phyloP scores from a whole-genome alignment of 176 grass and related monocot species.

The Thalia dealbata region DNA sequence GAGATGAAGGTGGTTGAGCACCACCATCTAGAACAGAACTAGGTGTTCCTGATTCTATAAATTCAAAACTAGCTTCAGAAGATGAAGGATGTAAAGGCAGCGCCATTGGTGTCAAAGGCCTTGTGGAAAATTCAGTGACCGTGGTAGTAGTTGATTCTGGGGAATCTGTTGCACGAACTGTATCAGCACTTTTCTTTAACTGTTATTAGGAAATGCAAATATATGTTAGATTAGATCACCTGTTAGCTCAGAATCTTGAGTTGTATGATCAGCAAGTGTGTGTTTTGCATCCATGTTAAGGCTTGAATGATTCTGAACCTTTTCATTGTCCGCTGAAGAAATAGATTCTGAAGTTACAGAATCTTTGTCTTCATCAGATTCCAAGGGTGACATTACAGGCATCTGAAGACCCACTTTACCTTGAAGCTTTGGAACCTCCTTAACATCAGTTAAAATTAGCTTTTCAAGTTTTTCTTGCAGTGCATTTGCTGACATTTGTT shows the following conservation, averaged over 20 bases:
- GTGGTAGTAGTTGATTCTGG: constrained; percentile 18
- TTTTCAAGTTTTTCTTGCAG: constrained; percentile 89
- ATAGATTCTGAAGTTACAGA: constrained; percentile 84
- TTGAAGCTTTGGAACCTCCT: constrained; percentile 56
- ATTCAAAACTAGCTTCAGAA: constrained; percentile 23
- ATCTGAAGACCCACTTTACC: constrained; percentile 61
- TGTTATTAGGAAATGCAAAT: background rate
- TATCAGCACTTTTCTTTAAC: background rate
- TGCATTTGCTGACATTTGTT: constrained; percentile 79
- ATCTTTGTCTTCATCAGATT: constrained; percentile 97
- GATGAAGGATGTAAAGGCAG: background rate
- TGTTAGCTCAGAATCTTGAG: constrained; percentile 53
- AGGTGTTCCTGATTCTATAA: constrained; percentile 18
- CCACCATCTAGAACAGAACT: constrained; percentile 23
- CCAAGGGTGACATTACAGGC: constrained; percentile 50
- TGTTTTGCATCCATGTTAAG: constrained; percentile 38
- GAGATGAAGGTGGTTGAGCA: background rate
- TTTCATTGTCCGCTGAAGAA: constrained; percentile 59
- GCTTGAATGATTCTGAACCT: constrained; percentile 43
- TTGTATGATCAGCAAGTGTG: constrained; percentile 25
- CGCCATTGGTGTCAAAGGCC: background rate
- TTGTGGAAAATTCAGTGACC: constrained; percentile 13
- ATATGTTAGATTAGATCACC: constrained; percentile 25
- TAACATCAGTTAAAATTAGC: constrained; percentile 79
- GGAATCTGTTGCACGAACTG: constrained; percentile 21